Base-by-base conservation (phyloP, 2,329 filamentous ascomycete genomes). In the Polychaeton citri region DNA sequence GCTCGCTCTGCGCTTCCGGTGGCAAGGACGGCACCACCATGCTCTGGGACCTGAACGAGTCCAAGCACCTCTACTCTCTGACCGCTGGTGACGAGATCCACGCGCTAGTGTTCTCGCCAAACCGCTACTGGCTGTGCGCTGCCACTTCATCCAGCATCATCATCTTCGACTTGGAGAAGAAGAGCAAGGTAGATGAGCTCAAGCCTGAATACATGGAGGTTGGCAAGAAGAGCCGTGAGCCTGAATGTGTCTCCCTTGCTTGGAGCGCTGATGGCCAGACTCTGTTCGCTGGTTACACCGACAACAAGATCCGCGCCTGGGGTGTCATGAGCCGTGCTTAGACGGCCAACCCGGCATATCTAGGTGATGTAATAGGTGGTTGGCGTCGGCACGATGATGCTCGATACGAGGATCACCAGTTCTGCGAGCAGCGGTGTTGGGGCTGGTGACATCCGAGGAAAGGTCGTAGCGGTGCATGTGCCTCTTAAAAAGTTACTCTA, bases 111-210 rank as follows among this genome's bases (percentile, higher is more conserved):
- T 98, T 98, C 84, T 96, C 90, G 50, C 90, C 90, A 63, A 98
- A 98, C 85, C 82, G 90, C 68, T 98, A 98, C 85, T 98, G 90
- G 90, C 81, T 98, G 56, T 98, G 90, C 78, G 90, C 90, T 63
- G 90, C 90, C 64, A 98, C 90, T 48, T 76, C 85, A 63, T 84
- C 77, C 72, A 86, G 79, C 77, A 96, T 98, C 78, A 95, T 95
- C 78, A 96, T 98, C 77, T 98, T 98, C 73, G 90, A 98, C 63
- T 79, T 98, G 55, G 90, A 98, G 85, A 98, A 98, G 87, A 98
- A 98, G 87, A 92, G 81, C 81, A 96, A 95, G 82, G 88, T 96
- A 62, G 88, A 96, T 60, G 90, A 96, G 79, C 80, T 98, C 68
- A 95, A 93, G 81, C 88, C 88, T 54, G 90, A 98, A 68, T 93